A percentile compares a stretch with the other conserved stretches of the same genome.
Conservation (phyloP, 306 rosid species). For the Fragaria ananassa region DNA sequence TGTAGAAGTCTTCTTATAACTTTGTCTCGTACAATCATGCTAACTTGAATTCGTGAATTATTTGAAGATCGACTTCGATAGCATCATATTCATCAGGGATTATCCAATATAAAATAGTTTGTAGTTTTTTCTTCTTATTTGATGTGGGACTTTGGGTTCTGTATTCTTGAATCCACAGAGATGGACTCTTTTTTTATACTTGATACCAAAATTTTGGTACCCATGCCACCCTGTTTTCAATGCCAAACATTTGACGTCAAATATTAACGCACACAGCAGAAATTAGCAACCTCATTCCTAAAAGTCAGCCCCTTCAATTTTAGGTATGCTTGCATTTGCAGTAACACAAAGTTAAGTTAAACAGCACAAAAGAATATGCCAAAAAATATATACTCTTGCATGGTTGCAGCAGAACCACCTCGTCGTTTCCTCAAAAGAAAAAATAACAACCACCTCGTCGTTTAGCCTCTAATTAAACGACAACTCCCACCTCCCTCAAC, state of each 20-base stretch:
- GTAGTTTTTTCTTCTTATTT: not conserved
- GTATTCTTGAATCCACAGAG: not conserved
- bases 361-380: not conserved
- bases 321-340: not conserved
- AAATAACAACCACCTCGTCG: not conserved
- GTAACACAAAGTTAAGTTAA: not conserved
- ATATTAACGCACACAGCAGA: not conserved
- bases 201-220: no score
- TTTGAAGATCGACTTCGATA: no score
- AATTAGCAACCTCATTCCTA: not conserved
- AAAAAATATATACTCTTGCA: not conserved
- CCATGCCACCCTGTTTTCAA: not conserved
- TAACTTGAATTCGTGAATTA: no score
- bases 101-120: no score
- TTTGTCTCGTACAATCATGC: no score
- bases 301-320: not conserved
- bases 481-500: not conserved
- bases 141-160: not conserved
- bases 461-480: constrained; percentile 7
- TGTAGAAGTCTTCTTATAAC: not conserved
- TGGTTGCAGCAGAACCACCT: not conserved
- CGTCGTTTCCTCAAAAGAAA: no score
- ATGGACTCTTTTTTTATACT: no score
- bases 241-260: not conserved
- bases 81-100: no score